phyloP scores from a whole-genome alignment of 768 basidiomycete genomes.

The button mushroom (Agaricus bisporus) region DNA sequence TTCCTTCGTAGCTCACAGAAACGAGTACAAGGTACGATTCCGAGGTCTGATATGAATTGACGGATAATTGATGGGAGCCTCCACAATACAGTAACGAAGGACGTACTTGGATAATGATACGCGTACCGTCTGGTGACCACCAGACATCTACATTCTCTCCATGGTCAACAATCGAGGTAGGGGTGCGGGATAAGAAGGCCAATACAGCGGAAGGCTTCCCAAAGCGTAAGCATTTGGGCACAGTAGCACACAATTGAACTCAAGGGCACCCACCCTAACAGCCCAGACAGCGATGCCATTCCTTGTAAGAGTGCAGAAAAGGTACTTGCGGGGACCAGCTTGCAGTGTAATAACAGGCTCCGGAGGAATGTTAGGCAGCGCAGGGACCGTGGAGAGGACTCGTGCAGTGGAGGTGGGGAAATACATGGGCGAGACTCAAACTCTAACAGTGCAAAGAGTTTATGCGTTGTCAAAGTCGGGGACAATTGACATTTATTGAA shows the following conservation, averaged over 20 bases:
- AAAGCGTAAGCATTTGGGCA: conserved; percentile 6
- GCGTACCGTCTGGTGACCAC: conserved; percentile 81
- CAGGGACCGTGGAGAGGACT: conserved; percentile 64
- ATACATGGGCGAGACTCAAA: conserved; percentile 52
- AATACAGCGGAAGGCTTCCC: conserved; percentile 64
- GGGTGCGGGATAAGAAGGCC: conserved; percentile 70
- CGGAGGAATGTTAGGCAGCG: conserved; percentile 54
- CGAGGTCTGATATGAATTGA: conserved; percentile 52
- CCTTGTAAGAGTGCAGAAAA: conserved; percentile 72
- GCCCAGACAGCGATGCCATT: conserved; percentile 76
- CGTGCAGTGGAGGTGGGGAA: conserved; percentile 78
- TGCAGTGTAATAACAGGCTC: conserved; percentile 54
- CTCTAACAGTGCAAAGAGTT: too few species aligned
- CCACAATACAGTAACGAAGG: neutral
- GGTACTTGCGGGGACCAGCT: conserved; percentile 67
- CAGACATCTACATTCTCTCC: conserved; percentile 70
- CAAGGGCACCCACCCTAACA: conserved; percentile 44
- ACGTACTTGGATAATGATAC: conserved; percentile 75
- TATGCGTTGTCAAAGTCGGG: too few species aligned
- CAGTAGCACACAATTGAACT: neutral
- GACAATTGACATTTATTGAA: too few species aligned
- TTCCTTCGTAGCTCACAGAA: conserved; percentile 50
- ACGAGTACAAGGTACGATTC: conserved; percentile 76
- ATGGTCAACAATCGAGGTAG: conserved; percentile 72
- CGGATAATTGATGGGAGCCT: neutral